Conservation (phyloP, 2,329 filamentous ascomycete genomes). For the Colletotrichum phormii region DNA sequence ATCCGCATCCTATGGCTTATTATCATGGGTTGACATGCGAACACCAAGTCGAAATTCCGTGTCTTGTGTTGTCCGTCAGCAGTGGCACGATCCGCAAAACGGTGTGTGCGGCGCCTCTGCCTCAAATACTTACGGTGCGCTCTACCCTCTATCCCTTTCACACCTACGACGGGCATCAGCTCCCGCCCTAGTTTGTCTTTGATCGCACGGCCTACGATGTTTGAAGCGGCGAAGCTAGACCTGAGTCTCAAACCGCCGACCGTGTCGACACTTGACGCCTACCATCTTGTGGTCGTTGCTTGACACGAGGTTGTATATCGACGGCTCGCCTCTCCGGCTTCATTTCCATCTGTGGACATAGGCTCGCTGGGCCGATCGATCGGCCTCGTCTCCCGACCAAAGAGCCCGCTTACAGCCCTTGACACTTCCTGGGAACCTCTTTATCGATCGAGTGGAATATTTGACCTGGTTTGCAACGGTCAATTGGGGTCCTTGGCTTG, state of each 20-base stretch:
- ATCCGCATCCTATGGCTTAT: too few species aligned
- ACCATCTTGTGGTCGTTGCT: constrained; percentile 11
- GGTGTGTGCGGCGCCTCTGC: constrained; percentile 1
- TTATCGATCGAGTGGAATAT: constrained; percentile 12
- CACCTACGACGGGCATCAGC: constrained; percentile 6
- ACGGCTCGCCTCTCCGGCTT: constrained; percentile 19
- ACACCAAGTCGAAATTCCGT: too few species aligned
- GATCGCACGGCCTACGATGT: constrained; percentile 18
- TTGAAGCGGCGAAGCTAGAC: constrained; percentile 26
- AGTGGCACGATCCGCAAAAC: constrained; percentile 8
- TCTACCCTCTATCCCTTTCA: not conserved
- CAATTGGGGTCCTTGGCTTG: constrained; percentile 1
- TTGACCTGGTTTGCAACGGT: constrained; percentile 5
- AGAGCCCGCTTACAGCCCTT: constrained; percentile 16
- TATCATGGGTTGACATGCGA: too few species aligned
- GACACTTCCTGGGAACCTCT: constrained; percentile 9
- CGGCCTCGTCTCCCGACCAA: constrained; percentile 19
- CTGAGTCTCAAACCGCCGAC: constrained; percentile 34
- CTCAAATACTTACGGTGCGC: not conserved
- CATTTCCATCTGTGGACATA: constrained; percentile 25
- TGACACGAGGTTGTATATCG: constrained; percentile 18
- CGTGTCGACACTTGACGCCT: constrained; percentile 8
- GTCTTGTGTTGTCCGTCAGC: not conserved
- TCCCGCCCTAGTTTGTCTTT: constrained; percentile 3
- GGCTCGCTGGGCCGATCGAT: constrained; percentile 31